phyloP scores from a whole-genome alignment of 257 asterid species.

The Phtheirospermum japonicum region DNA sequence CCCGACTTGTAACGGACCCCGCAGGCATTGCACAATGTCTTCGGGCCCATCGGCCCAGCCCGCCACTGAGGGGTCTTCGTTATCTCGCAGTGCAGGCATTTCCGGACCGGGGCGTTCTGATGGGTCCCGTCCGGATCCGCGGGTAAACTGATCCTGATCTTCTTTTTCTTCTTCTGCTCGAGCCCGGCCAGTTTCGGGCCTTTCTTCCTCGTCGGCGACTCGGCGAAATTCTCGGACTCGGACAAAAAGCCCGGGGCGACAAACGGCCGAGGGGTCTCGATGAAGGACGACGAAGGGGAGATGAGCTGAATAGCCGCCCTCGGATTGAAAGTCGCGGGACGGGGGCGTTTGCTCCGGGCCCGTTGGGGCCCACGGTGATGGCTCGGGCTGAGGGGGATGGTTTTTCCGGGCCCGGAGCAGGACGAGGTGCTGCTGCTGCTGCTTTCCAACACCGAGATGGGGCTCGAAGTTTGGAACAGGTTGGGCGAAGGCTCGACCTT shows the following conservation, averaged over 20 bases:
- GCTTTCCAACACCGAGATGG: conserved; percentile 80
- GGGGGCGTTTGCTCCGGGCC: conserved; percentile 93
- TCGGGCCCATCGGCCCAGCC: conserved; percentile 67
- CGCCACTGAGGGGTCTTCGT: conserved; percentile 72
- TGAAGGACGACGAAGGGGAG: conserved; percentile 35
- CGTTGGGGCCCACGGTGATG: conserved; percentile 78
- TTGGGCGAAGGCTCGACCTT: conserved; percentile 34
- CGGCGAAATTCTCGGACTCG: conserved; percentile 40
- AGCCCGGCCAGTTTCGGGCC: conserved; percentile 25
- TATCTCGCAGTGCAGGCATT: conserved; percentile 63
- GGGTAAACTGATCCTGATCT: conserved; percentile 37
- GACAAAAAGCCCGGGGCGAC: conserved; percentile 24
- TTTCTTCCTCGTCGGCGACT: conserved; percentile 34
- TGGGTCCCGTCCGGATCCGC: background rate
- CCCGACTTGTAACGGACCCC: conserved; percentile 70
- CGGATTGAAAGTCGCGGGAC: conserved; percentile 69
- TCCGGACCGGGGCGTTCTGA: conserved; percentile 33
- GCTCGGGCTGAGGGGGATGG: conserved; percentile 39
- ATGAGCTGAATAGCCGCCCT: conserved; percentile 49
- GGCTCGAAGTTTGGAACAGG: conserved; percentile 69
- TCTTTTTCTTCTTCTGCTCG: conserved; percentile 62
- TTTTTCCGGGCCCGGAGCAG: conserved; percentile 41
- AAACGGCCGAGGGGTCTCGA: conserved; percentile 37
- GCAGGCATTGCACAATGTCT: conserved; percentile 65
- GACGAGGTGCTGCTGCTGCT: conserved; percentile 65